Evolutionary conservation across 2,329 filamentous ascomycete genomes (phyloP), one percentile per base, ranked within the genome.

Genomic region (Metarhizium guizhouense): DNA sequence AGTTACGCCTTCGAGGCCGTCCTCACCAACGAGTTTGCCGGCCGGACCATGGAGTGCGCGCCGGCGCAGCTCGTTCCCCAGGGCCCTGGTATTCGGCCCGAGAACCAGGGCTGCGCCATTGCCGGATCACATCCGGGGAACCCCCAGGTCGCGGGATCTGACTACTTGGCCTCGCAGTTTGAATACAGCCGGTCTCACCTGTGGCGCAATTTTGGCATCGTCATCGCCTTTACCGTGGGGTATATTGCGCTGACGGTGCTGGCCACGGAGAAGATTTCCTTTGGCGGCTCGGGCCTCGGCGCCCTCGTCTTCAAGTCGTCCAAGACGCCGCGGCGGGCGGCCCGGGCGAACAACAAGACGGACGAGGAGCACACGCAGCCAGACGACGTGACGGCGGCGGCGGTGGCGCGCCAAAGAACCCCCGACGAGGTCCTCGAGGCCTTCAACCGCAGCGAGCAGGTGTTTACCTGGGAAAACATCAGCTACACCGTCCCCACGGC

Each of bases 141-240:
- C 6, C 30, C 58, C 1, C 64, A 64, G 10, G 74, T 85, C 6
- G 13, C 54, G 8, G 75, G 81, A 8, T 87, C 84, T 60, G 72
- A 76, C 84, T 84, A 78, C 58, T 70, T 84, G 50, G 63, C 64
- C 38, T 61, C 70, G 2, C 70, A 71, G 34, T 83, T 79, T 61
- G 67, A 73, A 38, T 88, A 86, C 65, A 71, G 69, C 42, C 70
- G 77, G 29, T 69, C 69, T 3, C 76, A 87, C 62, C 68, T 83
- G 38, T 87, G 85, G 84, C 81, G 87, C 6, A 90, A 91, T 68
- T 89, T 86, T 63, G 87, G 85, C 25, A 83, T 90, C 2, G 70
- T 91, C 10, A 81, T 91, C 56, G 87, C 85, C 1, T 92, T 88
- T 60, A 78, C 81, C 0, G 79, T 87, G 0, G 76, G 90, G 1